Percentiles rank a stretch among this genome's conserved stretches.
These are phyloP conservation scores for Aureococcus anophagefferens DNA, from an alignment of 108 stramenopile genomes.

Conservation along the genomic window DNA sequence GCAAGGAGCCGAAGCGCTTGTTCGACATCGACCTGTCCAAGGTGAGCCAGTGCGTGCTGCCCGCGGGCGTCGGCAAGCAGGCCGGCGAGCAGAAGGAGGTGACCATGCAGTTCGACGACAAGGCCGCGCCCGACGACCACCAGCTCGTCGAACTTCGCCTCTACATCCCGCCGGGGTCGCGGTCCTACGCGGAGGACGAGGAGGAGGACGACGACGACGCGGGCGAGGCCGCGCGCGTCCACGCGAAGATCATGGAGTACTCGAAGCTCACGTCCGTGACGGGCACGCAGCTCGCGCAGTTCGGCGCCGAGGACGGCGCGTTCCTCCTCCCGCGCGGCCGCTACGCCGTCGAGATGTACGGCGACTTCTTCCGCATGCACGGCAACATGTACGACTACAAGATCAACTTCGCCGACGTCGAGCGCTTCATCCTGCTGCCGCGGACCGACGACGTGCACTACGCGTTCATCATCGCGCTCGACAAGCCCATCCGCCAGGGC, in stretches of 20 bases:
- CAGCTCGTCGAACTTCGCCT: conserved; percentile 69
- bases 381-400: conserved; percentile 97
- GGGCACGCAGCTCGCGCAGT: conserved; percentile 78
- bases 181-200: conserved; percentile 54
- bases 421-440: conserved; percentile 80
- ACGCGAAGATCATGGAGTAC: conserved; percentile 59
- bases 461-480: conserved; percentile 93
- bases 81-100: conserved; percentile 33
- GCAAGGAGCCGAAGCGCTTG: background rate
- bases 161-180: conserved; percentile 67
- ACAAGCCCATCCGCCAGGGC: conserved; percentile 94
- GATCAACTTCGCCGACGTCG: conserved; percentile 91
- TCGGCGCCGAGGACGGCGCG: conserved; percentile 77
- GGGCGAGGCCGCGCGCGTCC: conserved; percentile 64
- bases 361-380: conserved; percentile 66
- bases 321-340: conserved; percentile 94
- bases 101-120: conserved; percentile 45
- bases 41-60: conserved; percentile 42
- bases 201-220: conserved; percentile 56
- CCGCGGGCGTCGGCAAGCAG: background rate
- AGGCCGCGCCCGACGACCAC: conserved; percentile 24
- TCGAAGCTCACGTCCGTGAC: conserved; percentile 78
- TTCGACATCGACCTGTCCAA: conserved; percentile 28
- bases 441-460: conserved; percentile 83
- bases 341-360: conserved; percentile 88